A percentile compares a stretch with the other conserved stretches of the same genome.
phyloP scores from a whole-genome alignment of 73 alveolate species.

The Tetrahymena malaccensis region DNA sequence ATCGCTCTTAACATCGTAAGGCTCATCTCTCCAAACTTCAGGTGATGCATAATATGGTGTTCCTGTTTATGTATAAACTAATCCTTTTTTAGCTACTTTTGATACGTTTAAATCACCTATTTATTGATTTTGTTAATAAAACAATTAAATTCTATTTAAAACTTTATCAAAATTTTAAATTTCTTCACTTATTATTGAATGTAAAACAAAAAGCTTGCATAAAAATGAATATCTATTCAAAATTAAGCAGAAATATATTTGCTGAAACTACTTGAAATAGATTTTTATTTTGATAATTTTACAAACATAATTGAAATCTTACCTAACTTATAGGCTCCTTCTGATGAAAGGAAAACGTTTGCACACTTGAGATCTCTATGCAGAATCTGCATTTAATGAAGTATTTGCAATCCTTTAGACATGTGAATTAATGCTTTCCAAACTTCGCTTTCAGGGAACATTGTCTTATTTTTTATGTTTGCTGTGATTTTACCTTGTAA shows the following conservation, averaged over 20 bases:
- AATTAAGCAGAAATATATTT: too few species aligned
- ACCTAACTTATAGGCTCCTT: constrained; percentile 45
- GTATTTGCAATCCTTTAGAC: constrained; percentile 41
- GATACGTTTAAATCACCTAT: constrained; percentile 86
- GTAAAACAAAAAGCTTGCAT: background rate
- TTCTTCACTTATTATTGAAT: background rate
- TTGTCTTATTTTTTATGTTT: constrained; percentile 34
- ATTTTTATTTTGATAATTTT: background rate
- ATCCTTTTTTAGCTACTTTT: constrained; percentile 61
- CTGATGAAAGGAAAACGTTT: constrained; percentile 52
- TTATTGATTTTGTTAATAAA: constrained; percentile 10
- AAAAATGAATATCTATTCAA: background rate
- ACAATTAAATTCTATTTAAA: background rate
- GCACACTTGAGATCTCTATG: constrained; percentile 74
- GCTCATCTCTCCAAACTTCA: constrained; percentile 82
- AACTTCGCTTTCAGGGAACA: constrained; percentile 48
- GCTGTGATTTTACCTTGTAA: constrained; percentile 48
- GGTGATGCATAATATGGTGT: constrained; percentile 91
- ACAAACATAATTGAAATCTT: background rate
- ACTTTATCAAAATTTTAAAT: background rate
- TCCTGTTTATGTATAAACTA: constrained; percentile 89
- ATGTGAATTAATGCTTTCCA: constrained; percentile 66
- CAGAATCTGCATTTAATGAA: constrained; percentile 38
- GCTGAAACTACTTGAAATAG: background rate
- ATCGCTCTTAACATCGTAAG: constrained; percentile 82